These are phyloP conservation scores for Crepidotus variabilis DNA, from an alignment of 768 basidiomycete species.

Conservation along the genomic window DNA sequence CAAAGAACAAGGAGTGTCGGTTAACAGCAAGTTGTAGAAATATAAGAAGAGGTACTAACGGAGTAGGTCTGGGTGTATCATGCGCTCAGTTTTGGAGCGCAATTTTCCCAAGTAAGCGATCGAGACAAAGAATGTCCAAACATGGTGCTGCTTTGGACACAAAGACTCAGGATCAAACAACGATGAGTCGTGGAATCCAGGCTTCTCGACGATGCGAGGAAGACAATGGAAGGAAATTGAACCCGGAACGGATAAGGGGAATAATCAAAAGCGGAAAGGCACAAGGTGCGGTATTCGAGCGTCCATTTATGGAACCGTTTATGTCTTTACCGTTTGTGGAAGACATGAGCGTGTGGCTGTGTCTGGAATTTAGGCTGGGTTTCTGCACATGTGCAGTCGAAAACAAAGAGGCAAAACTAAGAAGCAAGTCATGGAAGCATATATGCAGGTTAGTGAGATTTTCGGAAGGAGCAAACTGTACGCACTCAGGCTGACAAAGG, in stretches of 20 bases:
- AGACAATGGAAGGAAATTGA: neutral
- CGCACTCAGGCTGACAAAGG: too few relatives aligned
- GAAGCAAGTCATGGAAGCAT: too few relatives aligned
- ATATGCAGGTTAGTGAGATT: neutral
- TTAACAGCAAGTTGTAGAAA: neutral
- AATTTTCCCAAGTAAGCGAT: neutral
- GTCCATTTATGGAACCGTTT: neutral
- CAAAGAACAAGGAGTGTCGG: slow-evolving; percentile 23
- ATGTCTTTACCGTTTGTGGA: neutral
- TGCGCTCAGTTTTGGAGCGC: neutral
- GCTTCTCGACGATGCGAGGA: too few relatives aligned
- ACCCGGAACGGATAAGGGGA: neutral
- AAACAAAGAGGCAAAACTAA: too few relatives aligned
- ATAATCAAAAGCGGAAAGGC: neutral
- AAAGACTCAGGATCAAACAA: neutral
- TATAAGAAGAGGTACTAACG: neutral
- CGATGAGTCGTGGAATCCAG: neutral
- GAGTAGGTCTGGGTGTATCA: neutral
- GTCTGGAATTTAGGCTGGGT: neutral
- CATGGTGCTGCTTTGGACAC: neutral
- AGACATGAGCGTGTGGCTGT: neutral
- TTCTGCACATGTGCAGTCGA: neutral
- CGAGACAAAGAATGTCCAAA: neutral
- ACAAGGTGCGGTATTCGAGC: neutral
- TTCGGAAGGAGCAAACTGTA: neutral